A percentile compares a stretch with the other conserved stretches of the same genome.
These are phyloP conservation scores for Globisporangium abappressorium DNA, from an alignment of 352 stramenopile species.

Conservation along the genomic window DNA sequence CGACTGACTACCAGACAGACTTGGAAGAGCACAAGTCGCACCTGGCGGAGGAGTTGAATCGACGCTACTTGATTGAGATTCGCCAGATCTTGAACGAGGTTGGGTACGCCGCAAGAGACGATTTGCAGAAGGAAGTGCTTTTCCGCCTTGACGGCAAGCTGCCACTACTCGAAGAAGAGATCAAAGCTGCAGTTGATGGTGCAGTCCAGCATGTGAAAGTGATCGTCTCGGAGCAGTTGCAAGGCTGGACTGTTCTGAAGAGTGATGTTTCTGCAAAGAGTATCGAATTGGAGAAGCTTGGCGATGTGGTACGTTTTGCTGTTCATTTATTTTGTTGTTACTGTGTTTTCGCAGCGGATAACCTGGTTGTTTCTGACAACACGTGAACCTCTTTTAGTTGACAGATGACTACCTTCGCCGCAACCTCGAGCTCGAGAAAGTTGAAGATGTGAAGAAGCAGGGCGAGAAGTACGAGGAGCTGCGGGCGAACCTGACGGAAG, in stretches of 20 bases:
- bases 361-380: background rate
- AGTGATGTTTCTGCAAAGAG: slow-evolving; percentile 59
- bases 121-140: slow-evolving; percentile 59
- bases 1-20: slow-evolving; percentile 45
- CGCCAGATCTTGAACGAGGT: slow-evolving; percentile 72
- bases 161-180: slow-evolving; percentile 54
- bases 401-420: slow-evolving; percentile 64
- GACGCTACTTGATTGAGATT: slow-evolving; percentile 77
- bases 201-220: slow-evolving; percentile 54
- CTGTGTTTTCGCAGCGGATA: background rate
- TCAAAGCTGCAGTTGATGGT: slow-evolving; percentile 58
- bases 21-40: slow-evolving; percentile 64
- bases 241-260: slow-evolving; percentile 74
- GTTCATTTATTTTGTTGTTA: slow-evolving; percentile 5
- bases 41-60: slow-evolving; percentile 61
- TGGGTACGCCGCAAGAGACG: slow-evolving; percentile 54
- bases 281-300: slow-evolving; percentile 68
- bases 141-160: slow-evolving; percentile 69
- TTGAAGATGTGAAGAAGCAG: slow-evolving; percentile 53
- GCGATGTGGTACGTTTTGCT: slow-evolving; percentile 57
- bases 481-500: slow-evolving; percentile 43
- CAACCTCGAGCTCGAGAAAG: slow-evolving; percentile 62
- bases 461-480: slow-evolving; percentile 62
- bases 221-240: slow-evolving; percentile 44
- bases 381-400: slow-evolving; percentile 29